Base-by-base conservation (phyloP, 2,329 filamentous ascomycete species). In the Verticillium alfalfae region DNA sequence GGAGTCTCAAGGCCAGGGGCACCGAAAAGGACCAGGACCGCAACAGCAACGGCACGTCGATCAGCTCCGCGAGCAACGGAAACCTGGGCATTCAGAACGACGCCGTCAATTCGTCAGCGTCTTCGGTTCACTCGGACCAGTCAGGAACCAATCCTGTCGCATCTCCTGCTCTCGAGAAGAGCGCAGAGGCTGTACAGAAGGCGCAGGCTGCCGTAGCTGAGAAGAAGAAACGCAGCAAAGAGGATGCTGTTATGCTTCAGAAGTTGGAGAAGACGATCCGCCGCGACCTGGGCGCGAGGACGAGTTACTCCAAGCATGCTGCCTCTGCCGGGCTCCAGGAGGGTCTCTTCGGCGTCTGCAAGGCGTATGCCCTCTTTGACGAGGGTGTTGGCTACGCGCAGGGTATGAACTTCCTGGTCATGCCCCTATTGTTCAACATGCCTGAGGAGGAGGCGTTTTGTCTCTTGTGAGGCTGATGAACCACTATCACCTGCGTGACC, bases 371-470 rank as follows among this genome's bases (percentile, higher is more conserved):
- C 15, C 81, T 99, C 36, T 98, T 93, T 68, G 95, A 99, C 70
- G 93, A 97, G 70, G 90, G 84, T 8, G 95, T 99, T 39, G 94
- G 95, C 37, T 99, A 99, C 74, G 94, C 96, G 0, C 95, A 99
- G 75, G 95, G 95, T 71, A 97, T 99, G 91, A 99, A 98, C 72
- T 99, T 99, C 71, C 86, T 99, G 63, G 91, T 93, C 57, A 98
- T 98, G 93, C 95, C 96, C 31, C 76, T 99, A 18, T 81, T 99
- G 1, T 97, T 99, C 78, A 98, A 97, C 73, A 97, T 98, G 93
- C 91, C 93, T 2, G 94, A 98, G 76, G 93, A 96, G 71, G 95
- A 99, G 76, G 94, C 95, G 0, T 99, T 99, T 71, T 95, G 92
- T 69, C 80, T 99, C 18, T 85, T 99, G 93, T 97, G 18, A 89